A percentile compares a stretch with the other conserved stretches of the same genome.
Conservation (phyloP, 2,329 filamentous ascomycete genomes). For the Colletotrichum plurivorum region DNA sequence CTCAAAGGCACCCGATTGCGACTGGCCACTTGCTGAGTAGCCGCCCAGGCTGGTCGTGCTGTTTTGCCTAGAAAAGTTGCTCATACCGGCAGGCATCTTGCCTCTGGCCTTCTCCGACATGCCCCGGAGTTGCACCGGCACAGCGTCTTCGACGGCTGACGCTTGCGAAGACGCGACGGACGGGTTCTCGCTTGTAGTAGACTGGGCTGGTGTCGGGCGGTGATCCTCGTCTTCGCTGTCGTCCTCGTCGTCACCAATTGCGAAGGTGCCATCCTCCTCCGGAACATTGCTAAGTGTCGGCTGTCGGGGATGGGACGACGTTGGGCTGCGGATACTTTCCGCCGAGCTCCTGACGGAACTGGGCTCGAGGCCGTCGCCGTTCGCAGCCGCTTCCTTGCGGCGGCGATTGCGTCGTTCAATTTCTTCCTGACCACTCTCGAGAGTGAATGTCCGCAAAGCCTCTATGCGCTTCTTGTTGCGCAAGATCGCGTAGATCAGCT, state of each 20-base stretch:
- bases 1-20: conserved; percentile 76
- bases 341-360: conserved; percentile 72
- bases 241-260: conserved; percentile 89
- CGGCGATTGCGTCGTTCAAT: conserved; percentile 84
- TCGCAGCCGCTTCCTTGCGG: conserved; percentile 73
- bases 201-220: conserved; percentile 71
- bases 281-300: conserved; percentile 77
- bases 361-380: conserved; percentile 64
- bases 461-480: conserved; percentile 88
- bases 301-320: conserved; percentile 65
- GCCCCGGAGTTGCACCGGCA: conserved; percentile 85
- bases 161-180: conserved; percentile 78
- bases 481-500: conserved; percentile 84
- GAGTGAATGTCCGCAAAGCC: conserved; percentile 86
- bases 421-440: conserved; percentile 93
- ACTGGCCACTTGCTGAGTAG: conserved; percentile 70
- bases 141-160: conserved; percentile 79
- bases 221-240: conserved; percentile 65
- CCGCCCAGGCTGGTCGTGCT: conserved; percentile 85
- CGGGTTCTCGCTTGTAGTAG: conserved; percentile 74
- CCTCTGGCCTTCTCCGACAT: conserved; percentile 98
- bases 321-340: conserved; percentile 78
- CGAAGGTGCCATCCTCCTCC: conserved; percentile 81
- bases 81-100: conserved; percentile 89
- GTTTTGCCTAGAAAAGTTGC: conserved; percentile 91